Evolutionary conservation across 1,284 basidiomycete species (phyloP), one percentile per base, ranked within the genome.

Genomic region (Apiotrichum gracile): DNA sequence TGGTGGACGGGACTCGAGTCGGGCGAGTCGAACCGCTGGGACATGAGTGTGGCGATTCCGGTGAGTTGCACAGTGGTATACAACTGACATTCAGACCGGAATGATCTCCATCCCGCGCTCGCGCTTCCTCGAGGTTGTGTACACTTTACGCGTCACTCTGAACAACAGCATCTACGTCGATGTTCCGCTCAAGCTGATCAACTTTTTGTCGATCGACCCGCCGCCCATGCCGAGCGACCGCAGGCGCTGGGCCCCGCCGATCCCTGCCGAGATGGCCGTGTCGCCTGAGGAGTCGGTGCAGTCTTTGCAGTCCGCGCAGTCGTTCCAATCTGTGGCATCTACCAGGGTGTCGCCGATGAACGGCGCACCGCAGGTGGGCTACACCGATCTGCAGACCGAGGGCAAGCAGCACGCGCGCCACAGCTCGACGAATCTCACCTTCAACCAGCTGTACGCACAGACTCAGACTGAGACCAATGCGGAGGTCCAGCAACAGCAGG

Each of bases 1-100:
- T 91, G 88, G 86, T 93, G 90, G 89, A 80, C 83, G 3, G 90
- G 90, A 9, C 83, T 92, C 7, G 77, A 78, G 19, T 77, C 85
- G 6, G 83, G 83, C 1, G 82, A 85, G 60, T 77, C 78, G 2
- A 72, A 69, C 17, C 66, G 69, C 68, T 80, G 50, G 80, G 83
- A 55, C 83, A 87, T 69, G 78, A 80, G 47, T 81, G 85, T 76
- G 12, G 68, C 82, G 7, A 70, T 92, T 38, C 89, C 91, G 19
- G 90, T 92, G 69, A 75, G 85, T 75, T 13, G 16, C 16, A 12
- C 10, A 26, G 14, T 24, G 19, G 33, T 47, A 59, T 27, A 55
- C 19, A 34, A 22, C 41, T 48, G 25, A 51, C 50, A 22, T 3
- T 8, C 58, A 91, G 86, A 68, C 81, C 16, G 86, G 91, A 55